Conservation (phyloP, 257 asterid genomes). For the Leptodermis oblonga region DNA sequence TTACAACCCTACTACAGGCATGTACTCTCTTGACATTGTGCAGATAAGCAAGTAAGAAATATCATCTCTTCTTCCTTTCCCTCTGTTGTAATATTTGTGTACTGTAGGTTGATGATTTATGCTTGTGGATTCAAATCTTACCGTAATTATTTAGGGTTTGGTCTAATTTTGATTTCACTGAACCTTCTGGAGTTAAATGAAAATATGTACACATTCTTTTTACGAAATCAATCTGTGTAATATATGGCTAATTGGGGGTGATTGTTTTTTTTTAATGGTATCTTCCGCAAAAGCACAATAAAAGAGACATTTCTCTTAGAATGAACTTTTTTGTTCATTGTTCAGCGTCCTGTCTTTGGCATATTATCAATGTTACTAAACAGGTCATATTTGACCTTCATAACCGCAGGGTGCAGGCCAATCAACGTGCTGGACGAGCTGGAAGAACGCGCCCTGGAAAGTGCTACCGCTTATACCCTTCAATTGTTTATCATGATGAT, state of each 20-base stretch:
- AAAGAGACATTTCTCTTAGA: neutral
- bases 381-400: neutral
- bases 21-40: slow-evolving; percentile 91
- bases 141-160: neutral
- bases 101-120: neutral
- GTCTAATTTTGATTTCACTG: neutral
- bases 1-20: slow-evolving; percentile 92
- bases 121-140: neutral
- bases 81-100: neutral
- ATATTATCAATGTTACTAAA: neutral
- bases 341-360: neutral
- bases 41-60: slow-evolving; percentile 89
- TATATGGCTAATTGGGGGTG: neutral
- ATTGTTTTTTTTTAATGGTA: neutral
- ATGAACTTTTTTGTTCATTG: neutral
- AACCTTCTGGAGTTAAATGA: neutral
- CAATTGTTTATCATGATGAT: slow-evolving; percentile 60
- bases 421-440: slow-evolving; percentile 97
- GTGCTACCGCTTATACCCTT: slow-evolving; percentile 85
- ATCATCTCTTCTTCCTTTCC: neutral
- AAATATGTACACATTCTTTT: neutral
- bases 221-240: neutral
- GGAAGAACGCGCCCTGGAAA: slow-evolving; percentile 98
- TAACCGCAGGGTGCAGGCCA: slow-evolving; percentile 82
- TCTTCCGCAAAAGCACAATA: neutral